Evolutionary conservation across 805 yeast genomes (phyloP), one percentile per base, ranked within the genome.

Genomic region (Sugiyamaella mastotermitis): DNA sequence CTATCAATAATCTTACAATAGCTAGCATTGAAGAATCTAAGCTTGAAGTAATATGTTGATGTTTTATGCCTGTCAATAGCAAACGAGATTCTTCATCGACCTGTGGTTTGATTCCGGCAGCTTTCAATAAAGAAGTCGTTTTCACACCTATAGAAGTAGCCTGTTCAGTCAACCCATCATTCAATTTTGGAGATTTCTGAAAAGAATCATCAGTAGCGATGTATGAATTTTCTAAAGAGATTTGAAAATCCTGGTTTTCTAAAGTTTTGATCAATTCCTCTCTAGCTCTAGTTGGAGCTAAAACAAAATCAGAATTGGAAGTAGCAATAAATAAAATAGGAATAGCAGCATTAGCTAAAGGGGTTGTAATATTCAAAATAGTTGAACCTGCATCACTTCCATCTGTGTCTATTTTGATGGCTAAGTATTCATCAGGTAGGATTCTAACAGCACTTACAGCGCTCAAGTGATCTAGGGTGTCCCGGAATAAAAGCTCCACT

Each of bases 301-400:
- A 59, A 16, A 79, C 78, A 33, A 74, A 72, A 55, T 78, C 83
- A 28, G 77, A 71, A 55, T 76, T 78, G 56, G 78, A 80, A 23
- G 78, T 74, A 13, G 78, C 69, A 22, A 79, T 55, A 56, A 78
- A 79, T 51, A 76, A 78, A 23, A 79, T 62, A 2, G 83, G 69
- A 21, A 79, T 75, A 13, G 65, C 67, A 33, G 74, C 74, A 26
- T 64, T 61, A 1, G 80, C 69, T n/a, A 79, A 58, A 1, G 84
- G 84, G 35, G 65, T 63, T 1, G 81, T 75, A 27, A 79, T 57
- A 38, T 72, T 74, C 32, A 78, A 54, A 11, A 78, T 76, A 29
- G 79, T 59, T 3, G 51, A 37, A 27, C 68, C 66, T 31, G 72
- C 74, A 46, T 71, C 74, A 47, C 65, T 68, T 0, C 83, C 83